Conservation (phyloP, 495 filamentous ascomycete species). For the Staphylotrichum tortipilum region DNA sequence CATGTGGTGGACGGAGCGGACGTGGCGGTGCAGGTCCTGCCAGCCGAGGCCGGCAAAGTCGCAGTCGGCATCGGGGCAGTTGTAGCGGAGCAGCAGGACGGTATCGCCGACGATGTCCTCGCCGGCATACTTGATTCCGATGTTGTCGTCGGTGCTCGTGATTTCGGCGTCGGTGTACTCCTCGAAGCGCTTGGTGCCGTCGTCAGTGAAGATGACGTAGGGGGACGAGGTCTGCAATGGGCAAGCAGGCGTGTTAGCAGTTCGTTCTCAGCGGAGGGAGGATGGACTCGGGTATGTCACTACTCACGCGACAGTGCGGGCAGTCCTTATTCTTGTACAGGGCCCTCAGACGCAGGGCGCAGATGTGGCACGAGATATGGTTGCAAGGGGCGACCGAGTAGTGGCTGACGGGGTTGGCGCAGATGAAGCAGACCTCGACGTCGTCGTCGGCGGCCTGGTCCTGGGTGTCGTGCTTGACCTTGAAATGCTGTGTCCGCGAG, state of each 20-base stretch:
- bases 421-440: constrained; percentile 90
- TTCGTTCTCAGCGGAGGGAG: not conserved
- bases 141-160: constrained; percentile 62
- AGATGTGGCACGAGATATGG: constrained; percentile 93
- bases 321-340: constrained; percentile 94
- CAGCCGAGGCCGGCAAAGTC: constrained; percentile 86
- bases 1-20: constrained; percentile 68
- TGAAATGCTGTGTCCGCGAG: constrained; percentile 14
- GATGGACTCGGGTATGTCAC: not conserved
- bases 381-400: constrained; percentile 85
- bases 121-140: constrained; percentile 85
- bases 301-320: constrained; percentile 79
- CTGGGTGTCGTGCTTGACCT: constrained; percentile 12
- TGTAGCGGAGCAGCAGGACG: constrained; percentile 79
- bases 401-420: constrained; percentile 77
- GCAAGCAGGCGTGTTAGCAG: constrained; percentile 14
- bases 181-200: constrained; percentile 67
- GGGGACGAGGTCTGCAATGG: constrained; percentile 57
- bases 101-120: constrained; percentile 84
- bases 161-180: constrained; percentile 70
- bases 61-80: constrained; percentile 79
- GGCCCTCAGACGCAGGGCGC: constrained; percentile 76
- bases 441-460: constrained; percentile 42
- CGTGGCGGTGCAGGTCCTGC: constrained; percentile 90
- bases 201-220: constrained; percentile 86